A percentile compares a stretch with the other conserved stretches of the same genome.
phyloP scores from a whole-genome alignment of 164 flowering plant genomes.

The Sedum album region DNA sequence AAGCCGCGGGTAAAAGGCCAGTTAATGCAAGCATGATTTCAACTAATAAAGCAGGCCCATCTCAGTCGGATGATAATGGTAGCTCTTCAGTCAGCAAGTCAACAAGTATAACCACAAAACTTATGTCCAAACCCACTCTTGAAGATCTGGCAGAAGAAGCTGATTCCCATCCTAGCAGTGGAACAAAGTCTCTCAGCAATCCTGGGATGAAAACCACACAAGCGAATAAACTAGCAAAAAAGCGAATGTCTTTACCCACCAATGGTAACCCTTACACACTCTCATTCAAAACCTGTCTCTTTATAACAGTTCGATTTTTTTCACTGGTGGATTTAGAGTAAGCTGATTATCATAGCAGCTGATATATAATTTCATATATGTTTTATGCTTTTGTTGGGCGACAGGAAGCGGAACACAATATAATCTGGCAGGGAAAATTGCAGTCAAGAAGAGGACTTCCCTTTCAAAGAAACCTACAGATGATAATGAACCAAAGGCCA shows the following conservation, averaged over 20 bases:
- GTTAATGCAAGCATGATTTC: conserved; percentile 23
- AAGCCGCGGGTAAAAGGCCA: conserved; percentile 39
- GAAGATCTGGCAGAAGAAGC: conserved; percentile 47
- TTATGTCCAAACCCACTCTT: conserved; percentile 33
- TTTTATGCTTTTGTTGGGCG: background rate
- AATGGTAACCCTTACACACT: conserved; percentile 35
- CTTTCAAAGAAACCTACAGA: conserved; percentile 3
- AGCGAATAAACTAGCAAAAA: conserved; percentile 42
- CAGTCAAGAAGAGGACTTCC: conserved; percentile 5
- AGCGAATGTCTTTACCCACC: conserved; percentile 68
- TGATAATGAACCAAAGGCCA: background rate
- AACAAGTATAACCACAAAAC: conserved; percentile 32
- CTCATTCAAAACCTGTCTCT: background rate
- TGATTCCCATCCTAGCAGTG: conserved; percentile 28
- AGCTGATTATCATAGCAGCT: background rate
- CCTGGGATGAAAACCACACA: conserved; percentile 65
- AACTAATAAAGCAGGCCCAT: conserved; percentile 42
- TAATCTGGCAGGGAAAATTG: background rate
- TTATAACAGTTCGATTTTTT: background rate
- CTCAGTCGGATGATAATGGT: conserved; percentile 59
- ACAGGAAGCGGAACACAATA: background rate
- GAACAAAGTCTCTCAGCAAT: conserved; percentile 67
- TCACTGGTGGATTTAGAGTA: background rate
- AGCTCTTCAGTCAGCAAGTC: conserved; percentile 55
- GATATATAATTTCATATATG: background rate